Evolutionary conservation across 306 rosid species (phyloP).

Genomic region (Glycyrrhiza uralensis): DNA sequence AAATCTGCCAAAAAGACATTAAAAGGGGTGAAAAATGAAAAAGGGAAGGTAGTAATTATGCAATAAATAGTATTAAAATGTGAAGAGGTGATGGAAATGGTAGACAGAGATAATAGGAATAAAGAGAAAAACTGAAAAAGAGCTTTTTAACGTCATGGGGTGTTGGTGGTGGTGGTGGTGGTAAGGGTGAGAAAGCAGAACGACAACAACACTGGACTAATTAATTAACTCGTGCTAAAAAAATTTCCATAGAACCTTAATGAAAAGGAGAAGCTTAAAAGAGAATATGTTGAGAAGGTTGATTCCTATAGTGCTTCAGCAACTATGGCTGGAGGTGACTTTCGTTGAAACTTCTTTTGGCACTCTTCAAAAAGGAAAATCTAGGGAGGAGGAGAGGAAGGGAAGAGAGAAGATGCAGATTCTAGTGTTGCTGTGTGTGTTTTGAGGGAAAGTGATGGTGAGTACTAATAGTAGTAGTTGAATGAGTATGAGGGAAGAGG

Average conservation of each 20-base stretch:
- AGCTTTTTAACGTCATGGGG: not conserved
- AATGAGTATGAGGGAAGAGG: constrained; percentile 12
- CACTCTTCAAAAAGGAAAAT: not conserved
- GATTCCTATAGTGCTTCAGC: not conserved
- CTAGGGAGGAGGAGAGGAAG: not conserved
- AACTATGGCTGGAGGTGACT: not conserved
- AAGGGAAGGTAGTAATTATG: not conserved
- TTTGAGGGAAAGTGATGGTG: not conserved
- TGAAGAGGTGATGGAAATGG: not conserved
- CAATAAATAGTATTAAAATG: constrained; percentile 8
- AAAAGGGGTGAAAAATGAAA: constrained; percentile 19
- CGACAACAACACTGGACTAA: not conserved
- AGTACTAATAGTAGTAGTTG: not conserved
- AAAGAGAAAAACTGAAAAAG: constrained; percentile 33
- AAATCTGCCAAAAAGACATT: constrained; percentile 28
- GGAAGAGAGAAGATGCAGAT: constrained; percentile 5
- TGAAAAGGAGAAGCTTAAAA: not conserved
- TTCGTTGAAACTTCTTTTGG: constrained; percentile 30
- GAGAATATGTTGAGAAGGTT: not conserved
- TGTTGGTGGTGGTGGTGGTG: too few relatives aligned
- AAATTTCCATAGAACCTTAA: too few relatives aligned
- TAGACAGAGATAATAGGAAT: constrained; percentile 7
- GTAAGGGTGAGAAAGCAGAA: not conserved
- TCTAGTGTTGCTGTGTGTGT: not conserved
- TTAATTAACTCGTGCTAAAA: too few relatives aligned